Percentiles rank a stretch among this genome's conserved stretches.
Evolutionary conservation across 2,329 filamentous ascomycete genomes (phyloP).

Genomic region (Lachnellula suecica): DNA sequence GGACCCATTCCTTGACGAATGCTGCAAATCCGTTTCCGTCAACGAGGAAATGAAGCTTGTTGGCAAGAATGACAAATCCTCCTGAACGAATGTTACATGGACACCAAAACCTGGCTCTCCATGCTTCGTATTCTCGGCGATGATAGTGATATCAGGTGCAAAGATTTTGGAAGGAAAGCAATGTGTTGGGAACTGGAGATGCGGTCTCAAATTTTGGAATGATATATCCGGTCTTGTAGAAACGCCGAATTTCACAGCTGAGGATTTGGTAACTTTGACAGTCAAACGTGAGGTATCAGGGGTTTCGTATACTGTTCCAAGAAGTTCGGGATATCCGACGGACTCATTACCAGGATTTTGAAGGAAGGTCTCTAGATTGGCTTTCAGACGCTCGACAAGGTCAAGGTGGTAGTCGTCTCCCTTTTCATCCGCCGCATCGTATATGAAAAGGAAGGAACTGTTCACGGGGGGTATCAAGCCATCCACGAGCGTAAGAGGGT

Average conservation of each 20-base stretch:
- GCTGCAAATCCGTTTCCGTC: conserved; percentile 1
- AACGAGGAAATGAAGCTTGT: conserved; percentile 11
- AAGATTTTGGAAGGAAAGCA: conserved; percentile 4
- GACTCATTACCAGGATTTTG: conserved; percentile 3
- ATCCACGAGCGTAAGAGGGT: conserved; percentile 7
- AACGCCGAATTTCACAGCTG: conserved; percentile 5
- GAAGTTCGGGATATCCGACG: conserved; percentile 1
- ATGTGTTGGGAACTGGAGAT: conserved; percentile 4
- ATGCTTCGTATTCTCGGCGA: not conserved
- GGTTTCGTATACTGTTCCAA: conserved; percentile 5
- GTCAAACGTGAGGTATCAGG: not conserved
- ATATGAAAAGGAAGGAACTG: conserved; percentile 6
- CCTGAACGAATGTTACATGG: conserved; percentile 10
- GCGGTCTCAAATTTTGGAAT: conserved; percentile 3
- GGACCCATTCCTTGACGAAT: conserved; percentile 10
- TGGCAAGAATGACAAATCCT: conserved; percentile 7
- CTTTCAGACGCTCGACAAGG: conserved; percentile 4
- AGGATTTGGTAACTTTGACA: conserved; percentile 7
- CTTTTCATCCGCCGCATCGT: conserved; percentile 1
- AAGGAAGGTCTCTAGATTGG: conserved; percentile 5
- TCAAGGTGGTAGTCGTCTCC: conserved; percentile 1
- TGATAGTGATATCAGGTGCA: not conserved
- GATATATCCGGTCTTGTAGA: not conserved
- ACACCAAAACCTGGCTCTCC: conserved; percentile 2
- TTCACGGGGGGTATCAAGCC: conserved; percentile 7